Evolutionary conservation across 1,284 basidiomycete species (phyloP).

Genomic region (Tilletia walkeri): DNA sequence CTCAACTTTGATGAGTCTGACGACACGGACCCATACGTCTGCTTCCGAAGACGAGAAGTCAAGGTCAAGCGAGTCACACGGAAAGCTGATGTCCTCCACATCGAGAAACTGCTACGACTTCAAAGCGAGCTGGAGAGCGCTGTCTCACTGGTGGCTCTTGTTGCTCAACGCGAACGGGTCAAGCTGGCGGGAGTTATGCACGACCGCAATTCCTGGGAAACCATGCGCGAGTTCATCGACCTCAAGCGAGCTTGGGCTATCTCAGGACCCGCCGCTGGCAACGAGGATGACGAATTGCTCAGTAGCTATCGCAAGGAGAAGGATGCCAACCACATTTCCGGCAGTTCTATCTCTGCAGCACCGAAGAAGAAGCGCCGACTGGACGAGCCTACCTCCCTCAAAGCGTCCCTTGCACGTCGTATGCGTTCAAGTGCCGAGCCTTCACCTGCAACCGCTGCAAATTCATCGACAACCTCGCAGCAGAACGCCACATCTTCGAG

Average conservation of each 20-base stretch:
- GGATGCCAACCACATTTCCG: constrained; percentile 17
- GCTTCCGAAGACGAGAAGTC: constrained; percentile 92
- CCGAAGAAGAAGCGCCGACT: constrained; percentile 50
- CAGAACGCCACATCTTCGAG: not conserved
- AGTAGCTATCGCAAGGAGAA: constrained; percentile 41
- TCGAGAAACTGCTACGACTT: constrained; percentile 53
- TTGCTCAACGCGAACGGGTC: constrained; percentile 51
- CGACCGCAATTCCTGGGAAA: constrained; percentile 44
- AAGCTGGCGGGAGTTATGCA: constrained; percentile 42
- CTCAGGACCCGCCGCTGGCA: constrained; percentile 36
- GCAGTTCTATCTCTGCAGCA: constrained; percentile 25
- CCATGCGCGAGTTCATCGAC: constrained; percentile 40
- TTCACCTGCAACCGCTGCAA: constrained; percentile 25
- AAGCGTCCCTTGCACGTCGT: constrained; percentile 40
- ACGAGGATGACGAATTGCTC: constrained; percentile 51
- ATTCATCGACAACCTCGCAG: constrained; percentile 3
- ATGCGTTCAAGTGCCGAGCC: constrained; percentile 34
- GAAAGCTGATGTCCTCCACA: constrained; percentile 52
- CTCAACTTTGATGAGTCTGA: constrained; percentile 77
- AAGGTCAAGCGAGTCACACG: constrained; percentile 93
- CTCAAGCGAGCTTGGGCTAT: constrained; percentile 51
- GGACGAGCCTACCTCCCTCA: constrained; percentile 36
- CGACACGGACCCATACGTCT: constrained; percentile 93
- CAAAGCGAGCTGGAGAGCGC: constrained; percentile 49
- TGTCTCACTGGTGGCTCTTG: constrained; percentile 34